Base-by-base conservation (phyloP, 2,329 filamentous ascomycete genomes). In the Arthrobotrys entomopaga region DNA sequence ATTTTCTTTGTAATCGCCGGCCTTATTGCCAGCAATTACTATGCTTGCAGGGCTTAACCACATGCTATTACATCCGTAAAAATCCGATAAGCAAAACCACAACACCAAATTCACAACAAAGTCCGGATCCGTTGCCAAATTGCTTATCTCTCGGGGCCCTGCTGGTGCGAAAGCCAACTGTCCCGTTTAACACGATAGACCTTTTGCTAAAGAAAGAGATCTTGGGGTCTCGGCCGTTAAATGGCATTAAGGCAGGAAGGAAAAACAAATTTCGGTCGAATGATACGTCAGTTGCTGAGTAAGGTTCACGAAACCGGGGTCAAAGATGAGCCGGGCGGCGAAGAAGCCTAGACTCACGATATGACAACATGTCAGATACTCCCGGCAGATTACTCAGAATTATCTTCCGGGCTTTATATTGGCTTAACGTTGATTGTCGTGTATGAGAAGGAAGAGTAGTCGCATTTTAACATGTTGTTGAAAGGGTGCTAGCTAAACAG, bases 311-410 rank as follows among this genome's bases (percentile, higher is more conserved):
- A 34, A 10, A 1, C 29, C 29, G 29, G 29, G 29, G 5, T 10
- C 26, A 5, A 34, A 34, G 19, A 20, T 19, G 13, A 34, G 11
- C 22, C 57, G 15, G 46, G 8, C 46, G 46, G 2, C n/a, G 46
- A 20, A 50, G 1, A 19, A 50, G 19, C 13, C 13, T 16, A 50
- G 46, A 50, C 6, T 6, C 22, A 34, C 24, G n/a, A 40, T n/a
- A 60, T 50, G 57, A 19, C 57, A 60, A 19, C 57, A 60, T 50
- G n/a, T 60, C 22, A 26, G 16, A 60, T 60, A 22, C 38, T 19
- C 38, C 57, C 57, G 57, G 57, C 57, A 60, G 43, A 60, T 50
- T 60, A 60, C 15, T 60, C 57, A 60, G 53, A 57, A 6, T 57
- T 20, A 57, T 29, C 15, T 2, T 11, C 16, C n/a, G 24, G 29